Conservation (phyloP, 805 yeast genomes). For the Barnettozyma californica region DNA sequence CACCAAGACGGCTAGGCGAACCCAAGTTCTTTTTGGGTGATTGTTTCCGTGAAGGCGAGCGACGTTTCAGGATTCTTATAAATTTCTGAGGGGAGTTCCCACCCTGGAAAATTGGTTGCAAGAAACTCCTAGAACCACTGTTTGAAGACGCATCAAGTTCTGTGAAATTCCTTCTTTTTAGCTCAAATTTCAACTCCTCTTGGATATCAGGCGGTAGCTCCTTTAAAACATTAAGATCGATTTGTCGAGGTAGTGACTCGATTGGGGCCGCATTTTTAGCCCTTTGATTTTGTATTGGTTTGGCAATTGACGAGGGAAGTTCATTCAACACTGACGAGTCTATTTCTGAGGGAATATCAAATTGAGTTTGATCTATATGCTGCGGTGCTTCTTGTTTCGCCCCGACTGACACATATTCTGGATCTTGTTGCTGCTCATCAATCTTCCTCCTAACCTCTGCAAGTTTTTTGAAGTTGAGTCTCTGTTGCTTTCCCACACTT, state of each 20-base stretch:
- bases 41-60: conserved; percentile 12
- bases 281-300: conserved; percentile 2
- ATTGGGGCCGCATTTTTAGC: conserved; percentile 1
- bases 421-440: conserved; percentile 6
- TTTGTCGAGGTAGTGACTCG: conserved; percentile 24
- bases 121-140: conserved; percentile 16
- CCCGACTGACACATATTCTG: too few species aligned
- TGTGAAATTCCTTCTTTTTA: conserved; percentile 35
- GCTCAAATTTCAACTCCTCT: conserved; percentile 51
- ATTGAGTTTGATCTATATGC: conserved; percentile 12
- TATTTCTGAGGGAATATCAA: conserved; percentile 26
- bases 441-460: conserved; percentile 2
- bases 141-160: conserved; percentile 6
- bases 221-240: conserved; percentile 23
- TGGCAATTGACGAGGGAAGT: conserved; percentile 40
- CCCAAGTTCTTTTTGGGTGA: conserved; percentile 10
- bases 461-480: conserved; percentile 29
- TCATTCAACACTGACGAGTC: conserved; percentile 27
- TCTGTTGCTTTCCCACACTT: conserved; percentile 27
- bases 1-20: neutral
- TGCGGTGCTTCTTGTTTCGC: neutral
- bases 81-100: conserved; percentile 10
- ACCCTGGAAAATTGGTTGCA: conserved; percentile 20
- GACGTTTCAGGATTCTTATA: conserved; percentile 14
- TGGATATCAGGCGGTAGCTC: conserved; percentile 63